phyloP scores from a whole-genome alignment of 1,284 basidiomycete species.

The Rhizoctonia solani region DNA sequence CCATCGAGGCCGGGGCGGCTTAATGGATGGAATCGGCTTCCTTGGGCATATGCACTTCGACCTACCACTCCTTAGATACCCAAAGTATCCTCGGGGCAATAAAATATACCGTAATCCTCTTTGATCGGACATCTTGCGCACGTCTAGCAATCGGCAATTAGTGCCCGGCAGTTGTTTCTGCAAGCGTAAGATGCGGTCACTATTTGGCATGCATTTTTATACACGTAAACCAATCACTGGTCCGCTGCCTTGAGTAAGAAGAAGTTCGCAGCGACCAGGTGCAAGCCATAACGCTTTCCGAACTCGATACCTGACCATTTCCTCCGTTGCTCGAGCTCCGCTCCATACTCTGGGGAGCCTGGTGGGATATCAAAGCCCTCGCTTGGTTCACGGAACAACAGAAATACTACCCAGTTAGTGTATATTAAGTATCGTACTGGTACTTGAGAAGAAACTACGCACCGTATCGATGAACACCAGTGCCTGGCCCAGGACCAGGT shows the following conservation, averaged over 20 bases:
- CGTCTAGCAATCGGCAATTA: too few relatives aligned
- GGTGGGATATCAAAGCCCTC: slow-evolving; percentile 50
- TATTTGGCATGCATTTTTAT: too few relatives aligned
- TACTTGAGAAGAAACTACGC: slow-evolving; percentile 31
- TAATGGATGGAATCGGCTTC: not conserved
- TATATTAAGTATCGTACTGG: not conserved
- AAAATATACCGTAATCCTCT: too few relatives aligned
- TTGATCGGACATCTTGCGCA: too few relatives aligned
- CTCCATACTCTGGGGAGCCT: slow-evolving; percentile 55
- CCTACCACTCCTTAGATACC: not conserved
- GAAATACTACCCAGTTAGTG: slow-evolving; percentile 51
- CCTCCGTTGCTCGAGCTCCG: slow-evolving; percentile 53
- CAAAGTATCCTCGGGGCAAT: too few relatives aligned
- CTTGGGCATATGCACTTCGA: too few relatives aligned
- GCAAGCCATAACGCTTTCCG: slow-evolving; percentile 57
- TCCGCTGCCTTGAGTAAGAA: slow-evolving; percentile 44
- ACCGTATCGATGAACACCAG: slow-evolving; percentile 65
- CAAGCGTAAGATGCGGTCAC: too few relatives aligned
- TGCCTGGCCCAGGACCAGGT: slow-evolving; percentile 60
- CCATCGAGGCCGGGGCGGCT: not conserved
- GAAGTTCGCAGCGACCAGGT: slow-evolving; percentile 63
- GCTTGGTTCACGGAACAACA: slow-evolving; percentile 63
- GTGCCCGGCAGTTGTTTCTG: not conserved
- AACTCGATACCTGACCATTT: slow-evolving; percentile 61
- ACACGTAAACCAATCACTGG: not conserved